Conservation (phyloP, 495 filamentous ascomycete species). For the Tuber melanosporum region DNA sequence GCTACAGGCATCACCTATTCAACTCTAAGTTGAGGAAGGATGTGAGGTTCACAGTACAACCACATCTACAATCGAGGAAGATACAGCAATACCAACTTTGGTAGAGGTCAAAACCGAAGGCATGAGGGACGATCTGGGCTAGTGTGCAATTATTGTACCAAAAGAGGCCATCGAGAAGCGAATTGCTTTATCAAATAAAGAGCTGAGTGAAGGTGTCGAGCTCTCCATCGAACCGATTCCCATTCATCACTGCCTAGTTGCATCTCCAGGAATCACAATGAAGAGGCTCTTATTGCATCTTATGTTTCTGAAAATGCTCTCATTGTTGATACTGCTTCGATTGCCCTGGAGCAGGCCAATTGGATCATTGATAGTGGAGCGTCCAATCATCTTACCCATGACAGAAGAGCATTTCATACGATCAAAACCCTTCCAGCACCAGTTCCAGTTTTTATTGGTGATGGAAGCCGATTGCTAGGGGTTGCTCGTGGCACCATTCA, state of each 20-base stretch:
- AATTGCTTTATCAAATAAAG: too few relatives aligned
- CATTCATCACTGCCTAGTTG: rapidly evolving
- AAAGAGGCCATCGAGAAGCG: too few relatives aligned
- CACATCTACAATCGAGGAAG: too few relatives aligned
- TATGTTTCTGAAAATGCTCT: background rate
- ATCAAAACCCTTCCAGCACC: background rate
- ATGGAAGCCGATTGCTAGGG: background rate
- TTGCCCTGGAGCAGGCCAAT: background rate
- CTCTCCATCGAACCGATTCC: rapidly evolving
- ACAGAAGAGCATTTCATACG: background rate
- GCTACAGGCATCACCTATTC: rapidly evolving
- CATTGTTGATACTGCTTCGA: background rate
- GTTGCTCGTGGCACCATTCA: background rate
- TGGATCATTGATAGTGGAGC: background rate
- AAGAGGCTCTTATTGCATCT: background rate
- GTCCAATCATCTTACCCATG: background rate
- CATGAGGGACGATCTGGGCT: too few relatives aligned
- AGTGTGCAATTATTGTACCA: too few relatives aligned
- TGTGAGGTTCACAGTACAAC: rapidly evolving
- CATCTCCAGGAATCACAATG: background rate
- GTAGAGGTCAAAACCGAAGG: too few relatives aligned
- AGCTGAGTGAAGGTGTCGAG: background rate
- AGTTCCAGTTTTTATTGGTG: background rate
- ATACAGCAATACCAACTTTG: too few relatives aligned
- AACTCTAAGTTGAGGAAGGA: too few relatives aligned